Evolutionary conservation across 108 stramenopile species (phyloP).

Genomic region (Asterionellopsis glacialis): DNA sequence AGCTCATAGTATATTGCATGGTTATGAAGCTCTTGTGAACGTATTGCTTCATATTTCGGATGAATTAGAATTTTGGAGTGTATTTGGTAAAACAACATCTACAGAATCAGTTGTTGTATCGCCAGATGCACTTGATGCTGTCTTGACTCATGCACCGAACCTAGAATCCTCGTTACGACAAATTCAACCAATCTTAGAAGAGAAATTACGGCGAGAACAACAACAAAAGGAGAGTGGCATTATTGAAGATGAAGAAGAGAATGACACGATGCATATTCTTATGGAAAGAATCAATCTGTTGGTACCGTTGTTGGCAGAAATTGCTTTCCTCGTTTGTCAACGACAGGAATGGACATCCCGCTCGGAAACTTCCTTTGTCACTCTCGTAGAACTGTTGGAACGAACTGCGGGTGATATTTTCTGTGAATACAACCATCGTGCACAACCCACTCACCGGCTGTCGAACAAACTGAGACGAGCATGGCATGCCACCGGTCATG

Average conservation of each 20-base stretch:
- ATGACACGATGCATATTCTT: conserved; percentile 48
- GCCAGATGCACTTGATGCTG: conserved; percentile 31
- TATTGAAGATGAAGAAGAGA: conserved; percentile 20
- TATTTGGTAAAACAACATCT: conserved; percentile 28
- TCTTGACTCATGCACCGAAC: conserved; percentile 31
- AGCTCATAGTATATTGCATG: conserved; percentile 15
- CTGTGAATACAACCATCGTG: conserved; percentile 38
- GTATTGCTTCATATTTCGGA: conserved; percentile 45
- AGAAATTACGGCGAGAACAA: conserved; percentile 1
- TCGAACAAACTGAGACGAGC: conserved; percentile 37
- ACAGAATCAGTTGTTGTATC: conserved; percentile 11
- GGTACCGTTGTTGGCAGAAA: conserved; percentile 37
- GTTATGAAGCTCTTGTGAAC: conserved; percentile 43
- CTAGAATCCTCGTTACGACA: conserved; percentile 38
- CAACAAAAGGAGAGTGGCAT: no score
- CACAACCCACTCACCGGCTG: conserved; percentile 30
- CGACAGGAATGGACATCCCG: conserved; percentile 50
- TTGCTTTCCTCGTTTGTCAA: conserved; percentile 37
- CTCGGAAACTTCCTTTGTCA: conserved; percentile 40
- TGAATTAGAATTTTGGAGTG: conserved; percentile 41
- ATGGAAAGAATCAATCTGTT: conserved; percentile 35
- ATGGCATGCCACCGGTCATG: conserved; percentile 46
- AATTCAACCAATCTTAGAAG: conserved; percentile 39
- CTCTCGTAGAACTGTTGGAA: conserved; percentile 46
- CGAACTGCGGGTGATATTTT: conserved; percentile 32